phyloP scores from a whole-genome alignment of 306 rosid genomes.

The Styphnolobium japonicum region DNA sequence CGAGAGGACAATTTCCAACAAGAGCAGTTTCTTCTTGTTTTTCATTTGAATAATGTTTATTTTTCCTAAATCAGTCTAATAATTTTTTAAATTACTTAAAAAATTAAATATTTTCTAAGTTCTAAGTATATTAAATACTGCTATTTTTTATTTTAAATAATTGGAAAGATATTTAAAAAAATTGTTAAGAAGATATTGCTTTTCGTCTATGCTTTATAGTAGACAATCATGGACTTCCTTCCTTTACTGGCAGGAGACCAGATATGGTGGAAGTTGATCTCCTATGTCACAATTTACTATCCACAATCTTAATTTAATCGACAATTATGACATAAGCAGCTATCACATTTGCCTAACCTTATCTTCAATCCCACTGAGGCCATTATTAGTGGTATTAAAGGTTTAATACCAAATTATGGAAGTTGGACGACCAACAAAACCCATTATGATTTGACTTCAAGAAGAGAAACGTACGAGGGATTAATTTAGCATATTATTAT shows the following conservation, averaged over 20 bases:
- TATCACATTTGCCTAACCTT: not conserved
- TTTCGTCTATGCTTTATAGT: not conserved
- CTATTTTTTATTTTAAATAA: too few species aligned
- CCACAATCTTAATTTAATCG: not conserved
- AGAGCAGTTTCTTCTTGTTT: not conserved
- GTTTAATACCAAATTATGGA: not conserved
- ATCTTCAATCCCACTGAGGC: not conserved
- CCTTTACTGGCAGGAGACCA: not conserved
- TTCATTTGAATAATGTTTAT: too few species aligned
- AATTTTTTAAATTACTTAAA: too few species aligned
- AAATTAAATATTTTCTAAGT: too few species aligned
- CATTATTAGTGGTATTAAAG: not conserved
- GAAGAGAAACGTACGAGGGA: not conserved
- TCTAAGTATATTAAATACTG: too few species aligned
- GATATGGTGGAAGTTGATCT: not conserved
- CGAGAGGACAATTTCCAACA: too few species aligned
- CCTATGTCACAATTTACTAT: not conserved
- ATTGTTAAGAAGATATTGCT: too few species aligned
- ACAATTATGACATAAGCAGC: not conserved
- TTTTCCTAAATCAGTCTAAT: too few species aligned
- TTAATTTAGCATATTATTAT: not conserved
- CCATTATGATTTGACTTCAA: not conserved
- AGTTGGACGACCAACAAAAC: not conserved
- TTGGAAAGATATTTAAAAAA: too few species aligned
- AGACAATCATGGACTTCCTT: not conserved